Conservation (phyloP, 371 early-diverging fungal species). For the Furculomyces boomerangus region DNA sequence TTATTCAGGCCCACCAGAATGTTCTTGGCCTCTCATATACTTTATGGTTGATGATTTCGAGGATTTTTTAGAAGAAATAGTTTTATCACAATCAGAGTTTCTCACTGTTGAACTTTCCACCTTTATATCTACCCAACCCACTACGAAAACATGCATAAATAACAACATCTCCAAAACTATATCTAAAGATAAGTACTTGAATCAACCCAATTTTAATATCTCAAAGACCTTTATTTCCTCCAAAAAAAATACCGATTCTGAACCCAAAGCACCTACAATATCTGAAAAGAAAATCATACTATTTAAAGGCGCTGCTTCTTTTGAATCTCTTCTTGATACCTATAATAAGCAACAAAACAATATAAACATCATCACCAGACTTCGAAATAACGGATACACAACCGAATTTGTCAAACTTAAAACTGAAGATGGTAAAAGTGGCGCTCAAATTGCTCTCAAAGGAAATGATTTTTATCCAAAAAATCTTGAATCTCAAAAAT, state of each 20-base stretch:
- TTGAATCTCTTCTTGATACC: not conserved
- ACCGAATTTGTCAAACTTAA: not conserved
- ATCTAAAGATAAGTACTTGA: not conserved
- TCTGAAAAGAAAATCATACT: not conserved
- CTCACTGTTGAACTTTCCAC: constrained; percentile 59
- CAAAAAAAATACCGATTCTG: not conserved
- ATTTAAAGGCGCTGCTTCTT: not conserved
- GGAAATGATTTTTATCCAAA: not conserved
- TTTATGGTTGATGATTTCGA: constrained; percentile 70
- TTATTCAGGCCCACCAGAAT: constrained; percentile 34
- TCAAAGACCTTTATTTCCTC: not conserved
- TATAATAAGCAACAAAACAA: not conserved
- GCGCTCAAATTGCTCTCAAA: not conserved
- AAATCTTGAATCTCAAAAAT: not conserved
- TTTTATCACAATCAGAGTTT: constrained; percentile 50
- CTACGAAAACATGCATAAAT: constrained; percentile 4
- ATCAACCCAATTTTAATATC: not conserved
- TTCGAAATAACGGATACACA: not conserved
- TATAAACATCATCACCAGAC: not conserved
- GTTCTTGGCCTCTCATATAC: constrained; percentile 66
- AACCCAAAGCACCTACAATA: not conserved
- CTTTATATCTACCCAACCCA: constrained; percentile 15
- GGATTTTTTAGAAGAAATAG: constrained; percentile 54
- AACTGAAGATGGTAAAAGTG: not conserved
- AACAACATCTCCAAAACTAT: not conserved